Conservation (phyloP, 768 basidiomycete genomes). For the Leccinum barrowsii region DNA sequence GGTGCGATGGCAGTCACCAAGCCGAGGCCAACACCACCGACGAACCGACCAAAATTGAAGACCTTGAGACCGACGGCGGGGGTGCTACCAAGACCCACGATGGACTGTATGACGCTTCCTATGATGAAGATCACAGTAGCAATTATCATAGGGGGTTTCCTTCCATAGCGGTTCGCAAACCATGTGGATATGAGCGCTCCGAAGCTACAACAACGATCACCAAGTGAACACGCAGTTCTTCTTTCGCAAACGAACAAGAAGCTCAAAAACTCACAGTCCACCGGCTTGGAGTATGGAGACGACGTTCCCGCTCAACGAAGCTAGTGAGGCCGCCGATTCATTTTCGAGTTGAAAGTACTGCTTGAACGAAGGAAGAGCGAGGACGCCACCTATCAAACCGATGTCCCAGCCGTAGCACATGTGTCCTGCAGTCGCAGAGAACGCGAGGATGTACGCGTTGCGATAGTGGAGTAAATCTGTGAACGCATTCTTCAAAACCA, state of each 20-base stretch:
- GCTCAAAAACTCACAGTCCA: slow-evolving; percentile 29
- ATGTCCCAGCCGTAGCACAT: slow-evolving; percentile 38
- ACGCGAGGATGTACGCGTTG: slow-evolving; percentile 34
- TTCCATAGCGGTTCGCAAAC: slow-evolving; percentile 32
- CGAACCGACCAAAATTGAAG: slow-evolving; percentile 38
- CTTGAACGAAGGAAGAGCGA: slow-evolving; percentile 35
- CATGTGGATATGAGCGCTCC: slow-evolving; percentile 29
- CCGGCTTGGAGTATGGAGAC: slow-evolving; percentile 38
- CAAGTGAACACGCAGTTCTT: not conserved
- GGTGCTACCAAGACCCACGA: slow-evolving; percentile 32
- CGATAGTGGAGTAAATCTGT: slow-evolving; percentile 27
- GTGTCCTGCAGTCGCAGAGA: slow-evolving; percentile 33
- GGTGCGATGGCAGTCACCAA: slow-evolving; percentile 35
- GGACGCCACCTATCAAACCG: slow-evolving; percentile 36
- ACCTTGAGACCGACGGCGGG: slow-evolving; percentile 25
- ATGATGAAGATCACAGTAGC: slow-evolving; percentile 33
- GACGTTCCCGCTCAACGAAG: slow-evolving; percentile 34
- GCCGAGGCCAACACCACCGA: slow-evolving; percentile 48
- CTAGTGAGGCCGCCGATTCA: slow-evolving; percentile 20
- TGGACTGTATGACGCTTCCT: slow-evolving; percentile 33
- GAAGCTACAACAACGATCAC: not conserved
- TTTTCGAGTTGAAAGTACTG: slow-evolving; percentile 33
- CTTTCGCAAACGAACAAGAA: not conserved
- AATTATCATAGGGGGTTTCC: slow-evolving; percentile 31
- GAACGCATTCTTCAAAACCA: slow-evolving; percentile 23